Evolutionary conservation across 805 yeast species (phyloP).

Genomic region (Kuraishia piskuri): DNA sequence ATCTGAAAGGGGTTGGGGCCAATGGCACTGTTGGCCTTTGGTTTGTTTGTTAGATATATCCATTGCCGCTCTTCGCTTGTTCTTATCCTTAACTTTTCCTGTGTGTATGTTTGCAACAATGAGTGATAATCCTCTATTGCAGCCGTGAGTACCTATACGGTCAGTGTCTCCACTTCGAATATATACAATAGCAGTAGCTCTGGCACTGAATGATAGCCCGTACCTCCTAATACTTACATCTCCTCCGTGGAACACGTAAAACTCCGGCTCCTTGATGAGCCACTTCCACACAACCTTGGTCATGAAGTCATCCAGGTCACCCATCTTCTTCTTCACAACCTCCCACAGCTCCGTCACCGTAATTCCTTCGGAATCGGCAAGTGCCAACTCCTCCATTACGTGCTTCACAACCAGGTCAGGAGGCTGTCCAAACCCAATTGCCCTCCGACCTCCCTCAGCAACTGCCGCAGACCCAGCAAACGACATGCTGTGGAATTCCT

Average conservation of each 20-base stretch:
- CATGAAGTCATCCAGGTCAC: conserved; percentile 19
- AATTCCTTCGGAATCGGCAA: conserved; percentile 24
- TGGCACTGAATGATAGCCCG: too few relatives aligned
- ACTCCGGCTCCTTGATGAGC: conserved; percentile 21
- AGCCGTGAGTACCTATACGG: not conserved
- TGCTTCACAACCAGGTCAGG: conserved; percentile 27
- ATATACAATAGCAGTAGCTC: too few relatives aligned
- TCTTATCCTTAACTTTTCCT: conserved; percentile 14
- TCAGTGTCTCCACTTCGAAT: not conserved
- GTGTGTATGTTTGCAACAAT: not conserved
- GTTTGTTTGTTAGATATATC: conserved; percentile 46
- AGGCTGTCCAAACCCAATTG: conserved; percentile 2
- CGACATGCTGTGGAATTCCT: not conserved
- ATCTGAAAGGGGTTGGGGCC: conserved; percentile 41
- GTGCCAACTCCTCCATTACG: conserved; percentile 25
- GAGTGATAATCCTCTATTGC: not conserved
- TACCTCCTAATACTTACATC: not conserved
- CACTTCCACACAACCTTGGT: conserved; percentile 28
- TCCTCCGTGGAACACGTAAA: conserved; percentile 12
- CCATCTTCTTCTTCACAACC: conserved; percentile 11
- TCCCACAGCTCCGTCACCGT: conserved; percentile 24
- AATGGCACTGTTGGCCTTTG: conserved; percentile 33
- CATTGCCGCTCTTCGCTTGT: conserved; percentile 52
- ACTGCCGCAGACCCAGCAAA: not conserved
- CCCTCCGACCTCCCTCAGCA: not conserved